A percentile compares a stretch with the other conserved stretches of the same genome.
Conservation (phyloP, 1,284 basidiomycete genomes). For the Schizopora paradoxa region DNA sequence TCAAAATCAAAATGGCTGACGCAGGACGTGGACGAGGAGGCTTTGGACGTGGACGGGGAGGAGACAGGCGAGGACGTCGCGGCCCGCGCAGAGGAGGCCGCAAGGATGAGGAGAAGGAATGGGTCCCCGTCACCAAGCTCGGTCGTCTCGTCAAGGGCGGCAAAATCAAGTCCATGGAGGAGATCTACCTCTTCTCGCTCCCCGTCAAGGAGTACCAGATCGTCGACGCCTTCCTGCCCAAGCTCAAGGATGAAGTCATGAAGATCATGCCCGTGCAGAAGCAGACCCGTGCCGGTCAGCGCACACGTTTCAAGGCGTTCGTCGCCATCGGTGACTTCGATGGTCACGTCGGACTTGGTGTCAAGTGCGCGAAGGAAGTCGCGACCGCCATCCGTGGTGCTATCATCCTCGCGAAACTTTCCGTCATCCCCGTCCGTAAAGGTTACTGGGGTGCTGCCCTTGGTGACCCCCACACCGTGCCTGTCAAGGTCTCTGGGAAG, state of each 20-base stretch:
- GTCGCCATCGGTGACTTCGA: conserved; percentile 99
- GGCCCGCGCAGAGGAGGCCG: conserved; percentile 93
- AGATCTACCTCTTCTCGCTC: conserved; percentile 99
- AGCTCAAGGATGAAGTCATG: conserved; percentile 99
- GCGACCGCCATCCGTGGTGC: conserved; percentile 99
- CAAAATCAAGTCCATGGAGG: conserved; percentile 99
- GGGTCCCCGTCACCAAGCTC: conserved; percentile 98
- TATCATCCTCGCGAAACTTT: conserved; percentile 95
- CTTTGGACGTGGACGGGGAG: conserved; percentile 56
- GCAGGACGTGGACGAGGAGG: conserved; percentile 77
- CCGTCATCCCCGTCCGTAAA: conserved; percentile 93
- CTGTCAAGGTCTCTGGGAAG: conserved; percentile 98
- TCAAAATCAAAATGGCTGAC: conserved; percentile 67
- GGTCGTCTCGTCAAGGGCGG: conserved; percentile 99
- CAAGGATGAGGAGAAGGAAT: conserved; percentile 99
- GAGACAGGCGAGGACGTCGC: conserved; percentile 75
- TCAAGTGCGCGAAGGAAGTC: conserved; percentile 99
- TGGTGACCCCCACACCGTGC: conserved; percentile 98
- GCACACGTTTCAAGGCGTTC: conserved; percentile 99
- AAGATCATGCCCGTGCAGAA: conserved; percentile 99
- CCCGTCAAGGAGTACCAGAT: conserved; percentile 99
- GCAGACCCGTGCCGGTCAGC: conserved; percentile 99
- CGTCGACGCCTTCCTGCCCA: conserved; percentile 95
- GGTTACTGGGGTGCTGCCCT: conserved; percentile 99
- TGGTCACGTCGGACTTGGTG: conserved; percentile 98